Conservation (phyloP, 352 stramenopile species). For the Pythium aristosporum region DNA sequence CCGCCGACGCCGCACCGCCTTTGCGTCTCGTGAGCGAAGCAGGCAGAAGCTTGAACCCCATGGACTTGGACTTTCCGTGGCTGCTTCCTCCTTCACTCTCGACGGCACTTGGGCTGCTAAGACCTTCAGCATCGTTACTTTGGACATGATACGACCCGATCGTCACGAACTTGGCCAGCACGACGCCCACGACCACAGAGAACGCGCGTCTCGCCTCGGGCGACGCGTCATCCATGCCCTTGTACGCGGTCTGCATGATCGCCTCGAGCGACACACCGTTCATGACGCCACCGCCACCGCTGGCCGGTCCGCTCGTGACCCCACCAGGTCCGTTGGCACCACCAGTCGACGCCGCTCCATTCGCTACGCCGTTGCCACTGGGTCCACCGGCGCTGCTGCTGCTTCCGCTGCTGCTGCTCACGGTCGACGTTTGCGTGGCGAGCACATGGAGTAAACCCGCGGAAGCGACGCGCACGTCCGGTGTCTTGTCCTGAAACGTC, state of each 20-base stretch:
- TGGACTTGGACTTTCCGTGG: slow-evolving; percentile 45
- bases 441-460: slow-evolving; percentile 66
- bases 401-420: slow-evolving; percentile 7
- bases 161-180: slow-evolving; percentile 73
- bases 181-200: slow-evolving; percentile 68
- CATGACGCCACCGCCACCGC: background rate
- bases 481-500: slow-evolving; percentile 70
- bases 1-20: slow-evolving; percentile 35
- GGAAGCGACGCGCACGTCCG: slow-evolving; percentile 65
- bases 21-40: slow-evolving; percentile 56
- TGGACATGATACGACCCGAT: slow-evolving; percentile 50
- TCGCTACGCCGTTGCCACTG: slow-evolving; percentile 10
- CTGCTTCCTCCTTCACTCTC: slow-evolving; percentile 5
- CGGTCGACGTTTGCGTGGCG: slow-evolving; percentile 45
- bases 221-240: slow-evolving; percentile 74
- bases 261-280: slow-evolving; percentile 54
- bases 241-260: slow-evolving; percentile 67
- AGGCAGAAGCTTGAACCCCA: slow-evolving; percentile 60
- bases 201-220: slow-evolving; percentile 62
- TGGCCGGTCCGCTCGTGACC: slow-evolving; percentile 1
- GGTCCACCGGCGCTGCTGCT: background rate
- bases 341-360: background rate
- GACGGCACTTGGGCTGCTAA: slow-evolving; percentile 4
- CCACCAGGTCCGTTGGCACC: background rate
- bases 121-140: slow-evolving; percentile 31